Evolutionary conservation across 2,329 filamentous ascomycete species (phyloP), one percentile per base, ranked within the genome.

Genomic region (Paecilomyces formosus): DNA sequence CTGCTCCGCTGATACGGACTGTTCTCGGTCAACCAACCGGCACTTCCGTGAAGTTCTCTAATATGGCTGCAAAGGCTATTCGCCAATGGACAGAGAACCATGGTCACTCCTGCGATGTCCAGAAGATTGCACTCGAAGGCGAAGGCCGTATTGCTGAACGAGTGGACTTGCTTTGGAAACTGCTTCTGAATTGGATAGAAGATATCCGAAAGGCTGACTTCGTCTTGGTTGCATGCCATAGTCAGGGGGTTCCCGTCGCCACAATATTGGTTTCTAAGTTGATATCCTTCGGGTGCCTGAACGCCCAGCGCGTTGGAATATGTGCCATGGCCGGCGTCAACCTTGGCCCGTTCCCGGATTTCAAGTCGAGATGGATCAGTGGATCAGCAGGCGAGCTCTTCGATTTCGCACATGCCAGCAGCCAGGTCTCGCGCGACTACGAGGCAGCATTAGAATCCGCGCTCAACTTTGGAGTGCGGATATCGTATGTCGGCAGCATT

Each of bases 11-110:
- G 50, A 81, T 99, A 35, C 88, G 94, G n/a, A 89, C 88, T 21
- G 89, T 99, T 65, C 87, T 97, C 15, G 94, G 94, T 0, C 93
- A 96, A 66, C 94, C 94, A 0, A 99, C 92, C 0, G 94, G 94
- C 5, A 99, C 94, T 0, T 97, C 93, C 0, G 86, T 97, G 58
- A 88, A 92, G 49, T 99, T 99, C 70, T 91, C 92, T 9, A 93
- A 89, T 62, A 88, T 93, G 68, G 89, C 89, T 18, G 92, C 92
- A 5, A 86, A 89, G 45, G 88, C 90, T 1, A 93, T 99, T 65
- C 84, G 88, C 59, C 82, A 87, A 60, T 99, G 92, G 90, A 85
- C 30, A 0, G 85, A 90, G 56, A 79, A 79, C 12, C 85, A 90
- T 63, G 88, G 89, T 0, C 91, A 87, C 60, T 77, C 81, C 1